phyloP scores from a whole-genome alignment of 176 grass and related monocot genomes.

The Carex scoparia region DNA sequence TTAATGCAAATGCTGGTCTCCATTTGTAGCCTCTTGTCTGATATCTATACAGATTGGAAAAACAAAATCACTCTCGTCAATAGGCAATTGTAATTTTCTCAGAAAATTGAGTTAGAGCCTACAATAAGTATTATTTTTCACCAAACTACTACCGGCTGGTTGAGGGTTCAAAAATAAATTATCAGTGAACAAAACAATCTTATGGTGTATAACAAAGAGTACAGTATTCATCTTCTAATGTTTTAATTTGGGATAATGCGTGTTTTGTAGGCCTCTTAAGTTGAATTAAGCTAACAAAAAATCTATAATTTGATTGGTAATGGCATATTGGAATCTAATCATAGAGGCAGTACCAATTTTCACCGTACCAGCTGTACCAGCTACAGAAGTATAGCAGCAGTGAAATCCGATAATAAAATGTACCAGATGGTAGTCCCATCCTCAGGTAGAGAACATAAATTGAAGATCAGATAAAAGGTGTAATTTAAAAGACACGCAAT shows the following conservation, averaged over 20 bases:
- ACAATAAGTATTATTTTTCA: not conserved
- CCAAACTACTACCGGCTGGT: not conserved
- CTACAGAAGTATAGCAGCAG: not conserved
- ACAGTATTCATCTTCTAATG: not conserved
- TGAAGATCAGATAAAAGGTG: not conserved
- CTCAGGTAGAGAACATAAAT: not conserved
- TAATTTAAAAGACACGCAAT: not conserved
- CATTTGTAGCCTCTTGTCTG: constrained; percentile 44
- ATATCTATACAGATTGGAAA: constrained; percentile 36
- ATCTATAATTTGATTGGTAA: not conserved
- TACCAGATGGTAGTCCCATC: not conserved
- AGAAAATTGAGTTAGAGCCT: not conserved
- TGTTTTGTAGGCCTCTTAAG: not conserved
- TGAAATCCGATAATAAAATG: not conserved
- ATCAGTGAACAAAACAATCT: not conserved
- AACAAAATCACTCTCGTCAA: not conserved
- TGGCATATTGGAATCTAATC: not conserved
- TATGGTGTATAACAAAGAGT: not conserved
- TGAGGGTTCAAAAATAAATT: not conserved
- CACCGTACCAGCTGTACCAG: not conserved
- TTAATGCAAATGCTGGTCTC: constrained; percentile 57
- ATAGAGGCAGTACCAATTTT: not conserved
- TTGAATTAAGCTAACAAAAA: not conserved
- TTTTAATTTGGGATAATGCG: not conserved
- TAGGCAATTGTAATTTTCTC: not conserved